Conservation (phyloP, 495 filamentous ascomycete genomes). For the Recurvomyces mirabilis region DNA sequence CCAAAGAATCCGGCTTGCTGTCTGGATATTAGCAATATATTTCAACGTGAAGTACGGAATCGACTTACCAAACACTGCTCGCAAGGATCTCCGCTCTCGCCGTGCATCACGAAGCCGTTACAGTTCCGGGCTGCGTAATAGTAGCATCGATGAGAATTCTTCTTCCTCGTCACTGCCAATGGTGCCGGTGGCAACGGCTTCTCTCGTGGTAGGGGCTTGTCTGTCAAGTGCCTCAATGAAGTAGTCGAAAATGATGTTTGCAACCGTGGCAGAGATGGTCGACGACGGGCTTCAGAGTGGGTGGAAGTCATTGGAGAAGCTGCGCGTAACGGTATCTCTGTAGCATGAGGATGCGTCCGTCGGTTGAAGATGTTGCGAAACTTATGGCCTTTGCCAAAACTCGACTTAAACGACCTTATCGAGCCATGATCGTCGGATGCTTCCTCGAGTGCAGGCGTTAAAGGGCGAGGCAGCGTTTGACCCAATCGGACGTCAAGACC, state of each 20-base stretch:
- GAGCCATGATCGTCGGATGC: conserved; percentile 2
- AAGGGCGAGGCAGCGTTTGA: neutral
- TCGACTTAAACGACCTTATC: conserved; percentile 3
- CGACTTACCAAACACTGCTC: conserved; percentile 14
- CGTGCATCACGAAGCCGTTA: conserved; percentile 15
- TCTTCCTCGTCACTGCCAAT: neutral
- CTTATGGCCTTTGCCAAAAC: conserved; percentile 2
- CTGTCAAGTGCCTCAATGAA: neutral
- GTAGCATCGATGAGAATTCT: conserved; percentile 10
- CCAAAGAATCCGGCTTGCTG: conserved; percentile 17
- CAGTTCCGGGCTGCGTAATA: conserved; percentile 16
- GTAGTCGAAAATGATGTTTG: conserved; percentile 8
- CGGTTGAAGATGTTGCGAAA: conserved; percentile 12
- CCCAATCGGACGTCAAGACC: neutral
- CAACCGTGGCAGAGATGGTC: conserved; percentile 12
- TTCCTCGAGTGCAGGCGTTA: conserved; percentile 13
- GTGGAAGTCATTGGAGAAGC: too few relatives aligned
- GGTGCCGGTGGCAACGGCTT: conserved; percentile 10
- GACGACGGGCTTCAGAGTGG: neutral
- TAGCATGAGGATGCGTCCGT: conserved; percentile 11
- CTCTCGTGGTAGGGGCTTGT: too few relatives aligned
- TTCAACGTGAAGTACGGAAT: neutral
- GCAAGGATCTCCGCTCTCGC: conserved; percentile 8
- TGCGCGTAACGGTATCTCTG: too few relatives aligned
- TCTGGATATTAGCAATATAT: neutral